Evolutionary conservation across 192 early-diverging fungal genomes (phyloP).

Genomic region (Coemansia sp.): DNA sequence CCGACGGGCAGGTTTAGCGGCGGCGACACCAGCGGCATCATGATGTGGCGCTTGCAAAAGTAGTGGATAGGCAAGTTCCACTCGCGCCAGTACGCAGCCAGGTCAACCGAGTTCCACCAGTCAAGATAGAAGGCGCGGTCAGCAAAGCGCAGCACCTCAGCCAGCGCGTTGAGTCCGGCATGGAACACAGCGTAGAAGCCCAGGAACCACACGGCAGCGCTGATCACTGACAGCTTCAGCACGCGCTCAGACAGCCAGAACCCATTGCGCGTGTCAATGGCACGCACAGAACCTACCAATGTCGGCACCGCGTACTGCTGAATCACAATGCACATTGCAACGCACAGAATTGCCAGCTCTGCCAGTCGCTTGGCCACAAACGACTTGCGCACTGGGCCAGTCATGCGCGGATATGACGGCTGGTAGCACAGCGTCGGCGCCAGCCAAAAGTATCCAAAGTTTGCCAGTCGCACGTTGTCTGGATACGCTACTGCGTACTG

Average conservation of each 20-base stretch:
- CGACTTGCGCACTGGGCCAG: constrained; percentile 62
- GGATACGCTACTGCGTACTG: constrained; percentile 69
- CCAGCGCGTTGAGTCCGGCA: constrained; percentile 74
- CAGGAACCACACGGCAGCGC: constrained; percentile 83
- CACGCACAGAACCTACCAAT: constrained; percentile 70
- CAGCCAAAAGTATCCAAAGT: constrained; percentile 70
- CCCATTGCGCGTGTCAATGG: constrained; percentile 67
- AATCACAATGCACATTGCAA: constrained; percentile 78
- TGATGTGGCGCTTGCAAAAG: constrained; percentile 86
- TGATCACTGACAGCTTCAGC: constrained; percentile 79
- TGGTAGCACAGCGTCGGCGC: constrained; percentile 89
- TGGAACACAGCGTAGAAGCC: constrained; percentile 89
- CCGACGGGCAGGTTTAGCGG: constrained; percentile 59
- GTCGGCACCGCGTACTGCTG: constrained; percentile 82
- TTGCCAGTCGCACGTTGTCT: constrained; percentile 64
- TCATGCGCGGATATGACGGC: constrained; percentile 70
- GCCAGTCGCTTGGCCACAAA: constrained; percentile 79
- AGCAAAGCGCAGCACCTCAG: constrained; percentile 79
- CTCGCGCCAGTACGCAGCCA: constrained; percentile 83
- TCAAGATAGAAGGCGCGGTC: constrained; percentile 84
- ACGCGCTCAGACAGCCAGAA: constrained; percentile 75
- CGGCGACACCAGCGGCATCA: constrained; percentile 72
- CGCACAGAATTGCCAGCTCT: constrained; percentile 65
- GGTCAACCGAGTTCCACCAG: constrained; percentile 85
- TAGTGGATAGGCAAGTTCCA: constrained; percentile 92